Evolutionary conservation across 345 rosid genomes (phyloP).

Genomic region (Bretschneidera sinensis): DNA sequence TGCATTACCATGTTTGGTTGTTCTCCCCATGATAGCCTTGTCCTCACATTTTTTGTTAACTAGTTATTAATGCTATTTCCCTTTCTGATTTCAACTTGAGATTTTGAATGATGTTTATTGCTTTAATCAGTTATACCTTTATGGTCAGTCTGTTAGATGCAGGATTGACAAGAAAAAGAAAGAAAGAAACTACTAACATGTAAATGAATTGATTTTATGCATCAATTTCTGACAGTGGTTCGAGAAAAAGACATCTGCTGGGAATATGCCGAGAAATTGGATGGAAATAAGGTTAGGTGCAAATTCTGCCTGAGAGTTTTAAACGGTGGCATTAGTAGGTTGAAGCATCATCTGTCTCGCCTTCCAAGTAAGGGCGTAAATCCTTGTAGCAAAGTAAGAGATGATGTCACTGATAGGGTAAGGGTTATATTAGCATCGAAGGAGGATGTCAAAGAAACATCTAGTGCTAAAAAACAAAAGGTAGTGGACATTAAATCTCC

Average conservation of each 20-base stretch:
- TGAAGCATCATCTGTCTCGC: conserved; percentile 86
- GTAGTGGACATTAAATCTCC: conserved; percentile 43
- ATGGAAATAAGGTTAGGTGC: conserved; percentile 84
- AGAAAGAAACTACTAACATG: neutral
- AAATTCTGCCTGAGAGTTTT: conserved; percentile 65
- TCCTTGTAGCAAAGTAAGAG: conserved; percentile 80
- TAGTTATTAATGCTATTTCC: neutral
- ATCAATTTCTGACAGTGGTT: conserved; percentile 52
- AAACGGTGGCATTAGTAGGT: conserved; percentile 86
- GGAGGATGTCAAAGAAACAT: conserved; percentile 53
- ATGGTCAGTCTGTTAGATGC: neutral
- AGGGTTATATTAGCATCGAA: conserved; percentile 56
- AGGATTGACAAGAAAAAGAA: neutral
- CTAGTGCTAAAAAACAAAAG: conserved; percentile 39
- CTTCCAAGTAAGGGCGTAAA: conserved; percentile 90
- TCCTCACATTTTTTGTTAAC: no score
- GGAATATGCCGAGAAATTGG: conserved; percentile 89
- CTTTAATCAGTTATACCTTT: neutral
- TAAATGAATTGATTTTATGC: conserved; percentile 10
- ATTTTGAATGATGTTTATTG: neutral
- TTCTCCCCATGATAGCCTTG: neutral
- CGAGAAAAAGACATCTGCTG: conserved; percentile 87
- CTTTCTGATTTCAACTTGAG: neutral
- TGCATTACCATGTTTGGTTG: neutral
- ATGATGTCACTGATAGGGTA: conserved; percentile 75